These are phyloP conservation scores for Brasenia schreberi DNA, from an alignment of 164 flowering plant species.

Conservation along the genomic window DNA sequence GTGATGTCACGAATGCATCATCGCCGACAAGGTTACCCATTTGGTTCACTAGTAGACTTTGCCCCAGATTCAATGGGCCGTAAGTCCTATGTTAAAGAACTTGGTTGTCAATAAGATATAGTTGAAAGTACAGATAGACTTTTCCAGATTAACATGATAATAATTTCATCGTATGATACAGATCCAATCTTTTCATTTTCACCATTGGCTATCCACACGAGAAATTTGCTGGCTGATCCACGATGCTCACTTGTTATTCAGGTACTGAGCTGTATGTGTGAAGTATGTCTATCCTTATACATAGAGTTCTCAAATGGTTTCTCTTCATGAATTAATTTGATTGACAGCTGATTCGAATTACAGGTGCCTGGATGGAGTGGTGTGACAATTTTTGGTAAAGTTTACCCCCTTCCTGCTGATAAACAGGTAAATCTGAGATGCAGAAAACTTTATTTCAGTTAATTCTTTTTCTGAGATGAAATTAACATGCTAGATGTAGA, in stretches of 20 bases:
- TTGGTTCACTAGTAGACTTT: conserved; percentile 97
- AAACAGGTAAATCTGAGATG: conserved; percentile 48
- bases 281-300: too few relatives aligned
- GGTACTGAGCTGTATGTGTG: conserved; percentile 21
- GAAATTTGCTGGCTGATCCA: conserved; percentile 87
- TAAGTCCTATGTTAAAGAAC: conserved; percentile 32
- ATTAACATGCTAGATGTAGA: too few relatives aligned
- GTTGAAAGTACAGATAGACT: background rate
- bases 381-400: conserved; percentile 95
- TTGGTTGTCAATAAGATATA: background rate
- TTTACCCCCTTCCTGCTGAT: conserved; percentile 68
- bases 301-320: background rate
- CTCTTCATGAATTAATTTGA: background rate
- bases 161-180: conserved; percentile 7
- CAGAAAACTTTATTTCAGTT: background rate
- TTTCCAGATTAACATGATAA: background rate
- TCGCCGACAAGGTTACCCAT: conserved; percentile 90
- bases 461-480: too few relatives aligned
- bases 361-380: conserved; percentile 99
- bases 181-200: conserved; percentile 98
- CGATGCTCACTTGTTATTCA: conserved; percentile 95
- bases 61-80: conserved; percentile 93
- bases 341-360: conserved; percentile 14
- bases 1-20: conserved; percentile 99
- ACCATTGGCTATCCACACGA: conserved; percentile 95